Evolutionary conservation across 83 land plant species (phyloP).

Genomic region (Diphasiastrum complanatum): DNA sequence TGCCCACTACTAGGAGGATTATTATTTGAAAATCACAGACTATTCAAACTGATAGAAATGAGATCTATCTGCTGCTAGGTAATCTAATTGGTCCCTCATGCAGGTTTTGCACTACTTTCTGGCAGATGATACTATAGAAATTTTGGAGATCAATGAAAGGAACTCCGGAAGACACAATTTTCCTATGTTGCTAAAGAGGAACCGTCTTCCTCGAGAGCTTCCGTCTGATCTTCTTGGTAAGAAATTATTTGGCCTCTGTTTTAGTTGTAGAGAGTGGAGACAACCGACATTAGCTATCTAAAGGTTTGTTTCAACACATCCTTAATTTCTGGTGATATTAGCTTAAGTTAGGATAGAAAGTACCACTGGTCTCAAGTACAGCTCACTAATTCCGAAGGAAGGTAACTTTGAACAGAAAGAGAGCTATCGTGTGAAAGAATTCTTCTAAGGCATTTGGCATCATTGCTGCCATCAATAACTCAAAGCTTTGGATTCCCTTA

Average conservation of each 20-base stretch:
- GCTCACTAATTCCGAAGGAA: too few relatives aligned
- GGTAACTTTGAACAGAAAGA: too few relatives aligned
- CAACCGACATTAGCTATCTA: too few relatives aligned
- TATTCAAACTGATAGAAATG: not conserved
- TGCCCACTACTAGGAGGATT: not conserved
- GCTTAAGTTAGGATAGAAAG: too few relatives aligned
- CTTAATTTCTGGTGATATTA: too few relatives aligned
- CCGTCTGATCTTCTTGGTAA: conserved; percentile 35
- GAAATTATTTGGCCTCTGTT: not conserved
- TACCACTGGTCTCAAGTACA: too few relatives aligned
- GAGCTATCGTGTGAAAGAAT: not conserved
- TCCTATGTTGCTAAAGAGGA: conserved; percentile 30
- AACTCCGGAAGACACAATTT: conserved; percentile 29
- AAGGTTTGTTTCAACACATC: too few relatives aligned
- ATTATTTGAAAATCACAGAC: not conserved
- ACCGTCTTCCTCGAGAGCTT: conserved; percentile 21
- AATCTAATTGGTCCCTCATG: not conserved
- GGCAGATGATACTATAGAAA: conserved; percentile 43
- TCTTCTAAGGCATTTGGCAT: not conserved
- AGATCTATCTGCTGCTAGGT: not conserved
- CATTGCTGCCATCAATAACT: not conserved
- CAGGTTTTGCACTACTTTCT: conserved; percentile 38
- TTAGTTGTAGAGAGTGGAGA: too few relatives aligned
- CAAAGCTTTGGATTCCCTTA: not conserved
- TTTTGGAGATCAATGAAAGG: conserved; percentile 33